Evolutionary conservation across 176 grass and related monocot genomes (phyloP), one percentile per base, ranked within the genome.

Genomic region (Musa itinerans): DNA sequence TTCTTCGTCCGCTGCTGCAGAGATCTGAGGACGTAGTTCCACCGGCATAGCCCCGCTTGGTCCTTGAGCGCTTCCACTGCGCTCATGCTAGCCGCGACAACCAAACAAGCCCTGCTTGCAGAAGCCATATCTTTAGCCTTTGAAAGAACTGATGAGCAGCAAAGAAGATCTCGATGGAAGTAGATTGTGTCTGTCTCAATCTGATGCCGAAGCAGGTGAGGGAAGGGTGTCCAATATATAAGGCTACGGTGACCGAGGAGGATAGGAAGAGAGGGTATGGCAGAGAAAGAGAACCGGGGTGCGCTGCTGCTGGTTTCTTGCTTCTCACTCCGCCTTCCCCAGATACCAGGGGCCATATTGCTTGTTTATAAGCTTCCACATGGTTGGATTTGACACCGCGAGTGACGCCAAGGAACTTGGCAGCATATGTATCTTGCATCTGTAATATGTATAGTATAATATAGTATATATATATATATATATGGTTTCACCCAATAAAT

Each of bases 21-120:
- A 1, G 68, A 86, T 8, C 75, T 72, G 71, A 92, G 58, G 17
- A 71, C 87, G 76, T 86, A 72, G 71, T 83, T 89, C 86, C 89
- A 87, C 25, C 82, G 63, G 61, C 86, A 89, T 2, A 89, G 53
- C 0, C 82, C 82, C 10, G 65, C 88, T 78, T 88, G 86, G 48
- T 87, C 83, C 81, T 88, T 95, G 68, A 95, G 63, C 61, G 73
- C 79, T 68, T 87, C 82, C 34, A 80, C 79, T 9, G 79, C 78
- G 53, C 76, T 76, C 13, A 77, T 27, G 82, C 82, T 67, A 74
- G 81, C 81, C 72, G 85, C 82, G 52, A 85, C 88, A 53, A 70
- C 53, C 75, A 82, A 79, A 4, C 84, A 82, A 27, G 61, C 73
- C 49, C 9, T 83, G 52, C 53, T 63, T 34, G 50, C 56, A 19